Percentiles rank a stretch among this genome's conserved stretches.
These are phyloP conservation scores for Musa acuminata DNA, from an alignment of 176 grass and related monocot species.

Conservation along the genomic window DNA sequence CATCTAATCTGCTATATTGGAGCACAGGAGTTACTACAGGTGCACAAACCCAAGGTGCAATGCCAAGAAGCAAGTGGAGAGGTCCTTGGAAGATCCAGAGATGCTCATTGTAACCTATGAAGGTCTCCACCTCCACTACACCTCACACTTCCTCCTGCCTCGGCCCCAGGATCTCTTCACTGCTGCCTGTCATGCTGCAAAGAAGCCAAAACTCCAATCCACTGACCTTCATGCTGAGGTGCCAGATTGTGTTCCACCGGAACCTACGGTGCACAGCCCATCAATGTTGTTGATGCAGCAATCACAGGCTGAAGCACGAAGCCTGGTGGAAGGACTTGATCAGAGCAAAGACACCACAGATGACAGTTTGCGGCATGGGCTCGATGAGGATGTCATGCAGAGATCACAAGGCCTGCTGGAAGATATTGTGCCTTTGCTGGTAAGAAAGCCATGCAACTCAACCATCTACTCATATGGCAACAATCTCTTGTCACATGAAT, in stretches of 20 bases:
- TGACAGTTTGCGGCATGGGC: neutral
- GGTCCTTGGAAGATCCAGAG: slow-evolving; percentile 17
- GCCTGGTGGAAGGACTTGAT: neutral
- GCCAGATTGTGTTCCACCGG: neutral
- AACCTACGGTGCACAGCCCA: neutral
- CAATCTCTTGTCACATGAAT: neutral
- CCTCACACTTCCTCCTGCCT: slow-evolving; percentile 3
- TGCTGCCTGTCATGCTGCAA: neutral
- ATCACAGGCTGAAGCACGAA: neutral
- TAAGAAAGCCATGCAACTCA: slow-evolving; percentile 4
- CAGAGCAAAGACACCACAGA: neutral
- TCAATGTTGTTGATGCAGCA: neutral
- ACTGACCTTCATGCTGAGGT: neutral
- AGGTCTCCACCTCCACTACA: slow-evolving; percentile 14
- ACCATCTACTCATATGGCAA: neutral
- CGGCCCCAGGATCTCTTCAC: neutral
- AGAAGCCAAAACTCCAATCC: slow-evolving; percentile 7
- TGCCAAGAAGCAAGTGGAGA: slow-evolving; percentile 24
- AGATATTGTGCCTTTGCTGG: slow-evolving; percentile 6
- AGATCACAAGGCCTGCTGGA: slow-evolving; percentile 8
- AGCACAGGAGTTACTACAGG: slow-evolving; percentile 5
- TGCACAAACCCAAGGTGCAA: slow-evolving; percentile 14
- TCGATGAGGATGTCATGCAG: neutral
- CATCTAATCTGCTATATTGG: neutral
- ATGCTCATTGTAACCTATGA: slow-evolving; percentile 5